phyloP scores from a whole-genome alignment of 2,329 filamentous ascomycete species.

The Cladobotryum protrusum region DNA sequence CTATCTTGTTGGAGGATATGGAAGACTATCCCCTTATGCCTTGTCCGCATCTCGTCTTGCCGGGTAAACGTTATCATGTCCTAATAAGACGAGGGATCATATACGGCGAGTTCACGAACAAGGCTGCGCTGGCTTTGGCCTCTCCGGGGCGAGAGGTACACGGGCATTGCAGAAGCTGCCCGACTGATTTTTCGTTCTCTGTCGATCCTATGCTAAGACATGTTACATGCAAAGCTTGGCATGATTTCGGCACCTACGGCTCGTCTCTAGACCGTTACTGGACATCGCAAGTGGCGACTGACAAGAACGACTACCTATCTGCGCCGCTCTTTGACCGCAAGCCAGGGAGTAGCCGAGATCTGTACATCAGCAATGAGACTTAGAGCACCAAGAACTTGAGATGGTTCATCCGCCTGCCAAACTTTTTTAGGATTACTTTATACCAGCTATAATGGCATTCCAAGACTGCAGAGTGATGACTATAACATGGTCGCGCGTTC shows the following conservation, averaged over 20 bases:
- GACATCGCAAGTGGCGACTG: not conserved
- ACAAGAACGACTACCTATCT: not conserved
- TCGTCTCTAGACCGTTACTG: not conserved
- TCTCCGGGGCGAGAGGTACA: not conserved
- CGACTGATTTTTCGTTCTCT: not conserved
- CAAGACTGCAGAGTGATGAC: too few species aligned
- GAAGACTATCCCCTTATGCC: not conserved
- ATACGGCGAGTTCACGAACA: not conserved
- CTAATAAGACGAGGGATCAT: not conserved
- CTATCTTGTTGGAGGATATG: not conserved
- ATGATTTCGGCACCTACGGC: not conserved
- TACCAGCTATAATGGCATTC: too few species aligned
- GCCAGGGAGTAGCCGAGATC: not conserved
- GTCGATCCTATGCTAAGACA: too few species aligned
- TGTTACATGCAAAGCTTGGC: not conserved
- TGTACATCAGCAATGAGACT: not conserved
- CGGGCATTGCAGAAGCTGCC: not conserved
- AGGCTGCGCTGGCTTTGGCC: not conserved
- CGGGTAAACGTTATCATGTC: not conserved
- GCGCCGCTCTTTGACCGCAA: not conserved
- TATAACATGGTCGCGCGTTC: too few species aligned
- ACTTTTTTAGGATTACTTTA: too few species aligned
- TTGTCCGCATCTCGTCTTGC: not conserved
- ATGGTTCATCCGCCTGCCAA: too few species aligned
- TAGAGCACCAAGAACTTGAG: not conserved